A percentile compares a stretch with the other conserved stretches of the same genome.
These are phyloP conservation scores for Yamadazyma philogaea DNA, from an alignment of 805 yeast genomes.

Conservation along the genomic window DNA sequence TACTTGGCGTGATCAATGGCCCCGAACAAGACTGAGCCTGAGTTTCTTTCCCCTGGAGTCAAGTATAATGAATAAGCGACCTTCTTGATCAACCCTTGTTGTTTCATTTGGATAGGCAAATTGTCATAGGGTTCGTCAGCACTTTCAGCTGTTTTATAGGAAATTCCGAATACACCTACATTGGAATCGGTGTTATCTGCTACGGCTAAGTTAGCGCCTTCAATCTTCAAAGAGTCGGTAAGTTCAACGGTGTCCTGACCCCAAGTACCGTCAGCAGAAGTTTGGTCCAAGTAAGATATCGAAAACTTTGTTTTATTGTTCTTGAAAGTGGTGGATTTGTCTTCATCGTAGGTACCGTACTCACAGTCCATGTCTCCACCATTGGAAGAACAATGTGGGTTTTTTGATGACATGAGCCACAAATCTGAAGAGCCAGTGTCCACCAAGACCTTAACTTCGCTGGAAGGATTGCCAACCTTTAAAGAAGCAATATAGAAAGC, in stretches of 20 bases:
- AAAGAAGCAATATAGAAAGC: conserved; percentile 30
- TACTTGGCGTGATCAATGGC: conserved; percentile 31
- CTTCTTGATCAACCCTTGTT: conserved; percentile 34
- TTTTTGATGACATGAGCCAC: conserved; percentile 36
- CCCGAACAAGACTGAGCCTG: conserved; percentile 32
- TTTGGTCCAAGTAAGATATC: conserved; percentile 49
- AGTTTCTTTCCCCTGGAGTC: conserved; percentile 19
- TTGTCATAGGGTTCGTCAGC: conserved; percentile 24
- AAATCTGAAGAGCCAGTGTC: conserved; percentile 45
- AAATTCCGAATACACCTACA: conserved; percentile 23
- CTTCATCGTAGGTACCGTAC: conserved; percentile 37
- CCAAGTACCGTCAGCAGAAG: conserved; percentile 35
- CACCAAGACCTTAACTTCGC: conserved; percentile 30
- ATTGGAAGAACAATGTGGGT: conserved; percentile 21
- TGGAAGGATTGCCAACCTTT: conserved; percentile 27
- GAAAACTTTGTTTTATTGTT: conserved; percentile 35
- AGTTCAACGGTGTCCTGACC: conserved; percentile 19
- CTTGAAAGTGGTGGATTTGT: conserved; percentile 30
- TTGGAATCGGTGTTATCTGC: conserved; percentile 19
- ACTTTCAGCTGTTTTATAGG: conserved; percentile 14
- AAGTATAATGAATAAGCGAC: conserved; percentile 38
- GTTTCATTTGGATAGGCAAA: conserved; percentile 34
- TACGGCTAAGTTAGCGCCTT: conserved; percentile 20
- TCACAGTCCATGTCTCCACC: conserved; percentile 23
- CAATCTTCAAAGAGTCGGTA: conserved; percentile 11